A percentile compares a stretch with the other conserved stretches of the same genome.
Evolutionary conservation across 1,139 yeast genomes (phyloP).

Genomic region (Zygosaccharomyces pseudobailii): DNA sequence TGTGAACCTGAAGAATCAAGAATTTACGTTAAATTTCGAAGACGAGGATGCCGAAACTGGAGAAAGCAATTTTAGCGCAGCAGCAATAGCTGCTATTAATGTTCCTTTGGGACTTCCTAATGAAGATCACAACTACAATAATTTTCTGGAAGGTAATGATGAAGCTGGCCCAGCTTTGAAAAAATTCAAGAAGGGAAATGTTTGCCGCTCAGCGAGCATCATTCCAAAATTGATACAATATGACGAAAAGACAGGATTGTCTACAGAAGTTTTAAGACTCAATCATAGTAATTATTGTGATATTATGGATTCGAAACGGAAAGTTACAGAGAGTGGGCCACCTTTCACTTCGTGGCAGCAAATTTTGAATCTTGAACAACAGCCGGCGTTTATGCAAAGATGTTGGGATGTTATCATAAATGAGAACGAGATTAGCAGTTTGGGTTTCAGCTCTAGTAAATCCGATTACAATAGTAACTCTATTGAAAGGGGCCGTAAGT

Average conservation of each 20-base stretch:
- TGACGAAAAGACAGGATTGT: slow-evolving; percentile 26
- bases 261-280: slow-evolving; percentile 24
- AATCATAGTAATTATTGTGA: slow-evolving; percentile 22
- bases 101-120: slow-evolving; percentile 9
- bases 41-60: slow-evolving; percentile 1
- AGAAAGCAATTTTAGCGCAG: background rate
- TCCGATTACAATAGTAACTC: slow-evolving; percentile 1
- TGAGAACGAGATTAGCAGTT: background rate
- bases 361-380: slow-evolving; percentile 8
- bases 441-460: background rate
- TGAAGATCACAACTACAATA: slow-evolving; percentile 9
- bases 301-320: slow-evolving; percentile 17
- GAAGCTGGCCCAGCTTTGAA: slow-evolving; percentile 9
- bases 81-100: background rate
- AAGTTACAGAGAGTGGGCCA: background rate
- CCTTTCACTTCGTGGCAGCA: slow-evolving; percentile 7
- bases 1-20: slow-evolving; percentile 7
- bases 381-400: slow-evolving; percentile 10
- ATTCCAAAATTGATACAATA: slow-evolving; percentile 8
- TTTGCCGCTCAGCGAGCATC: background rate
- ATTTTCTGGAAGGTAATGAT: slow-evolving; percentile 3
- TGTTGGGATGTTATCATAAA: slow-evolving; percentile 14
- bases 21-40: slow-evolving; percentile 16
- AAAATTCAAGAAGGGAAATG: slow-evolving; percentile 4
- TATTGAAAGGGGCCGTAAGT: slow-evolving; percentile 24